phyloP scores from a whole-genome alignment of 352 stramenopile species.

The Phytophthora hybrid region DNA sequence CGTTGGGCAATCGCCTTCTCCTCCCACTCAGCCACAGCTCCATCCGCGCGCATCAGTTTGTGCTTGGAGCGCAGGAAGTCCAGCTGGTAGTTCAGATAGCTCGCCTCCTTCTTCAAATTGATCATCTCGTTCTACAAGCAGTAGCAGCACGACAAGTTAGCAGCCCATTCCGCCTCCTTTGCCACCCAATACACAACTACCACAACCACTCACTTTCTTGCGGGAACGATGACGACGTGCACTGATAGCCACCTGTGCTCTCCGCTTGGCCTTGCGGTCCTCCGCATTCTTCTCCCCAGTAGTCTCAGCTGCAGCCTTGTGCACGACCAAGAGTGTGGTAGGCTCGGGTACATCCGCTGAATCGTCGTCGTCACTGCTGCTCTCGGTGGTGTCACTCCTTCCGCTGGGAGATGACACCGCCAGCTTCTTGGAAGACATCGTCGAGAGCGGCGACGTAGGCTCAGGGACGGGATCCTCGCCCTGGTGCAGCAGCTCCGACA shows the following conservation, averaged over 20 bases:
- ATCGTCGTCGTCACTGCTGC: constrained; percentile 29
- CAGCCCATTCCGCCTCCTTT: not conserved
- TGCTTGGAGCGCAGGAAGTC: constrained; percentile 59
- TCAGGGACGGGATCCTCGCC: constrained; percentile 34
- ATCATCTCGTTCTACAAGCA: constrained; percentile 49
- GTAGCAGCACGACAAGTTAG: constrained; percentile 3
- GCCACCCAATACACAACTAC: not conserved
- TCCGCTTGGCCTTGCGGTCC: constrained; percentile 56
- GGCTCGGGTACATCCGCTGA: not conserved
- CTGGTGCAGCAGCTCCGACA: constrained; percentile 38
- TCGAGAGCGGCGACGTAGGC: constrained; percentile 22
- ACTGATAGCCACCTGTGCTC: constrained; percentile 59
- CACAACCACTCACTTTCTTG: constrained; percentile 49
- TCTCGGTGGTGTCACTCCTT: constrained; percentile 29
- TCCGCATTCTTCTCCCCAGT: constrained; percentile 29
- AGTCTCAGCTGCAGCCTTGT: constrained; percentile 3
- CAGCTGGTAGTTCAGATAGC: constrained; percentile 55
- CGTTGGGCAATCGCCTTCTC: constrained; percentile 66
- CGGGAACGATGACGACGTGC: constrained; percentile 57
- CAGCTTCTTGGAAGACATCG: constrained; percentile 25
- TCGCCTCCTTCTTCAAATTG: constrained; percentile 56
- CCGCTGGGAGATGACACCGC: constrained; percentile 32
- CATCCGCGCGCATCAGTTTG: constrained; percentile 56
- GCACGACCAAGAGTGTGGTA: not conserved
- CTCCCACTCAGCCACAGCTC: constrained; percentile 60